phyloP scores from a whole-genome alignment of 129 eudicot genomes.

The Tagetes erecta region DNA sequence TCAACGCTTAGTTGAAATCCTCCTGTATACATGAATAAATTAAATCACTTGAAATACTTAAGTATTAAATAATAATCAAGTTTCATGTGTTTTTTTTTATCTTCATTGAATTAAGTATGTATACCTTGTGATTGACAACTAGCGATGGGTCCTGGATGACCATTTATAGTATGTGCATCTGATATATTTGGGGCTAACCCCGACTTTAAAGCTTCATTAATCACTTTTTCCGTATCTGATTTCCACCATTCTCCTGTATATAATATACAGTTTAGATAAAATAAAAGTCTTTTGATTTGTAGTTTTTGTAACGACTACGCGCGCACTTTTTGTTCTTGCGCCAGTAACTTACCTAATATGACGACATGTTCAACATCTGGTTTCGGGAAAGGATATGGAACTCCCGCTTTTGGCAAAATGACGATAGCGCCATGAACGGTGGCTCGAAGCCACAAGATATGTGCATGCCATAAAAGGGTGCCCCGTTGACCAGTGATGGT shows the following conservation, averaged over 20 bases:
- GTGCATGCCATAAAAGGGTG: slow-evolving; percentile 86
- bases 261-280: neutral
- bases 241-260: slow-evolving; percentile 89
- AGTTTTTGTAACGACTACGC: neutral
- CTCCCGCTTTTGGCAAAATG: slow-evolving; percentile 68
- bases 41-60: too few species aligned
- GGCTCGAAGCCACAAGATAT: slow-evolving; percentile 74
- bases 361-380: slow-evolving; percentile 72
- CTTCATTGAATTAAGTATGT: too few species aligned
- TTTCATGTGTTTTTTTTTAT: neutral
- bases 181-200: slow-evolving; percentile 85
- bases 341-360: slow-evolving; percentile 47
- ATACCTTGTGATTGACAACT: slow-evolving; percentile 55
- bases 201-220: slow-evolving; percentile 68
- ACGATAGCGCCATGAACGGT: slow-evolving; percentile 84
- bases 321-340: neutral
- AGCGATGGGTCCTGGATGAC: slow-evolving; percentile 63
- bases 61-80: neutral
- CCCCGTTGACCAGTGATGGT: slow-evolving; percentile 83
- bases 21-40: slow-evolving; percentile 32
- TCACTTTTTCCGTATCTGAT: slow-evolving; percentile 71
- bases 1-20: slow-evolving; percentile 58
- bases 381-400: slow-evolving; percentile 80
- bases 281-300: neutral
- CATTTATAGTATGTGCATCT: slow-evolving; percentile 88